Base-by-base conservation (phyloP, 2,329 filamentous ascomycete genomes). In the Aspergillus latus region DNA sequence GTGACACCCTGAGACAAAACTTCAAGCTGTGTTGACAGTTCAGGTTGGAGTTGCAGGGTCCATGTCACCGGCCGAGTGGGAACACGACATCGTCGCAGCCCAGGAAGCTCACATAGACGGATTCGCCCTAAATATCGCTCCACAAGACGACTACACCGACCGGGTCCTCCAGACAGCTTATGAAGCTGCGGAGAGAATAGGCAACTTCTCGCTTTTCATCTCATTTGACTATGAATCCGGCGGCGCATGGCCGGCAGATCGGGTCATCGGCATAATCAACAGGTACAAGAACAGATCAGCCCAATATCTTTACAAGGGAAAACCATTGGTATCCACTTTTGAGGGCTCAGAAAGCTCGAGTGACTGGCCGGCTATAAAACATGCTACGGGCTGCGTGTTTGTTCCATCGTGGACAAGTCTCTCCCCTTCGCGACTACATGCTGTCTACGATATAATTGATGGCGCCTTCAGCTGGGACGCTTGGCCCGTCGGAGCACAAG, bases 351-450 rank as follows among this genome's bases (percentile, higher is more conserved):
- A 65, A 9, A 72, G 69, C n/a, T 66, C 68, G 3, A 60, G 57
- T 15, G 77, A 80, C 61, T 80, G 78, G 78, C 34, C 59, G 21
- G 61, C 59, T 11, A 78, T 79, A 68, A 79, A 76, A 59, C 59
- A 60, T 10, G 61, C 59, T 10, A 74, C 69, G 1, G 65, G 64
- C 15, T 71, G 71, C 56, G 74, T 75, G 63, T 77, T 79, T 55
- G 68, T 80, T 5, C 79, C 78, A 0, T 72, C 73, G 37, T 78
- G 71, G 70, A 69, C 72, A 2, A 72, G 68, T 34, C 61, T 72
- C 4, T 70, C 71, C 8, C 68, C 69, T 1, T 51, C 67, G 5
- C 63, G 65, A 21, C 21, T n/a, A n/a, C n/a, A n/a, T 6, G 68
- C 54, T 26, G 62, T 72, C 21, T 49, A 69, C 21, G 60, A 68